Evolutionary conservation across 1,284 basidiomycete genomes (phyloP), one percentile per base, ranked within the genome.

Genomic region (Cerrena zonata): DNA sequence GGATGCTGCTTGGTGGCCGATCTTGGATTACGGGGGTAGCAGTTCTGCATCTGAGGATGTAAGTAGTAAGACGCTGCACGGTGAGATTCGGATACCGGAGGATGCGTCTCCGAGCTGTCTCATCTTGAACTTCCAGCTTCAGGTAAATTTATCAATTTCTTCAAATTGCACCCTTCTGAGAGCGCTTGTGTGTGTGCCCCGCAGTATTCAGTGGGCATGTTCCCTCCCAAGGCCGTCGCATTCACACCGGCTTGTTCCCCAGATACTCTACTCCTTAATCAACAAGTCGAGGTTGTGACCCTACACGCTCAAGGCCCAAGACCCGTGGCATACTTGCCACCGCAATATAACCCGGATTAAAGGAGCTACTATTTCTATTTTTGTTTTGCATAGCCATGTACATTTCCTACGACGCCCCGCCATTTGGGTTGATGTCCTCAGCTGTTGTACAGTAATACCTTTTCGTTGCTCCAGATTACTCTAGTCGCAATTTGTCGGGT

Each of bases 271-370:
- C 34, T 61, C 23, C 26, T 59, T 15, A 46, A 49, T 18, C 53
- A 56, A 48, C 24, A 44, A 21, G 54, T 64, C n/a, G 49, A 53
- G 34, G 55, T 62, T 24, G 60, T 56, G 5, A 60, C 59, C 12
- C 52, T 54, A 2, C 53, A 53, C 38, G 58, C 61, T 37, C 46
- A 52, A 19, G 53, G 48, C 7, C 58, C 56, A 3, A 48, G 27
- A 4, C 55, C 56, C 7, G 47, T 53, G 18, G 45, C 56, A 2
- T 53, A 56, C 22, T 22, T 41, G 18, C 15, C 39, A 7, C 39
- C 21, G 10, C 39, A 41, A 41, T 41, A n/a, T 22, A 19, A 41
- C 39, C 7, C 15, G 39, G 18, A 7, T n/a, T n/a, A n/a, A n/a
- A n/a, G n/a, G n/a, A n/a, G n/a, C n/a, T n/a, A n/a, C n/a, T n/a